Evolutionary conservation across 192 early-diverging fungal genomes (phyloP), one percentile per base, ranked within the genome.

Genomic region (Mortierella alpina): DNA sequence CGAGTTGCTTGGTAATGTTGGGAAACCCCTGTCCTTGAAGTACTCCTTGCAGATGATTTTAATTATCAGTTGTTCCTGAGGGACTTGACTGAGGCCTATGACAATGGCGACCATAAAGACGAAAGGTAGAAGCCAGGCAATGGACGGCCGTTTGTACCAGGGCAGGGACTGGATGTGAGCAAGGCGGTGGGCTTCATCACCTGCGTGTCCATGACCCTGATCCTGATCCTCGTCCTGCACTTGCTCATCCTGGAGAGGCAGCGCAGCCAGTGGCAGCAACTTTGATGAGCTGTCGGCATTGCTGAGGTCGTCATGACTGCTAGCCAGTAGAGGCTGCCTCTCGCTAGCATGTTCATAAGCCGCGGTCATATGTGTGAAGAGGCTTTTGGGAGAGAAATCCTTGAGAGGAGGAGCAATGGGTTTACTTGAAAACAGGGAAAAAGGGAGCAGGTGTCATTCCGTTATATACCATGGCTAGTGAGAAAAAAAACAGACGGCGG

Each of bases 11-110:
- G 6, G 9, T 15, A 63, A 14, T n/a, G 5, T 8, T 41, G 41
- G 39, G 18, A 53, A 6, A 9, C 55, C 57, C 2, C n/a, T 55
- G 17, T 54, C 44, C 40, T 41, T 54, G 48, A 63, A 41, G 40
- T 72, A 31, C 18, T 63, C 65, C 20, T 80, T 80, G 55, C 69
- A 80, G 4, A 80, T 61, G 40, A 80, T 80, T 10, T 45, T 59
- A 10, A 80, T 48, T 2, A 59, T 80, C 14, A 80, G 53, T 20
- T 80, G 70, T 13, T 80, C 70, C 20, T 72, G 70, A n/a, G 70
- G 65, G 9, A 54, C 70, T 11, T 65, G 39, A 40, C 42, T 46
- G 39, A 72, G 13, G 5, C 77, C 77, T 52, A 68, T 23, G 7
- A 59, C 65, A 40, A 80, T 44, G 17, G 59, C 70, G n/a, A 68